phyloP scores from a whole-genome alignment of 306 rosid species.

The Prunus mume region DNA sequence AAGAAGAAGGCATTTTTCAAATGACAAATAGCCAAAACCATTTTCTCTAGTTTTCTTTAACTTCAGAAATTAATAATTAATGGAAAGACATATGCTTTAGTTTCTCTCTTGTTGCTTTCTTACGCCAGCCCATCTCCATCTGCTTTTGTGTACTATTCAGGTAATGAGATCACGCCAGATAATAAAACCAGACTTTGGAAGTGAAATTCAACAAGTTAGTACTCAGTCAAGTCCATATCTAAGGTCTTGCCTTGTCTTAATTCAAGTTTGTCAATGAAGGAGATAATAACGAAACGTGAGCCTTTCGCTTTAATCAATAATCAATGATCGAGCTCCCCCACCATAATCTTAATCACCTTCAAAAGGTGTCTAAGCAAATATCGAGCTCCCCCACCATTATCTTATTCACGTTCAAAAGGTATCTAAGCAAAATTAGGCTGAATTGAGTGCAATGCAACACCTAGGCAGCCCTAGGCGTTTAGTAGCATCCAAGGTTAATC shows the following conservation, averaged over 20 bases:
- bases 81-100: no score
- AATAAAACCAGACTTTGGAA: neutral
- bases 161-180: neutral
- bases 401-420: neutral
- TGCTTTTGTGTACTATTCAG: neutral
- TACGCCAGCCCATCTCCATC: neutral
- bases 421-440: neutral
- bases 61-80: no score
- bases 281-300: no score
- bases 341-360: neutral
- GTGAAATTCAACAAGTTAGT: no score
- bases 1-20: neutral
- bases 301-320: no score
- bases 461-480: slow-evolving; percentile 1
- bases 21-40: neutral
- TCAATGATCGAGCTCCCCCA: neutral
- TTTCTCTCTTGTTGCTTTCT: no score
- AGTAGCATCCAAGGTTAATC: slow-evolving; percentile 14
- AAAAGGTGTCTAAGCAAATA: neutral
- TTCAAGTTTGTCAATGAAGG: neutral
- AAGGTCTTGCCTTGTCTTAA: neutral
- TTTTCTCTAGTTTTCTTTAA: no score
- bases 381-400: neutral
- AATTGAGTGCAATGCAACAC: neutral
- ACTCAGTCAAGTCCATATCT: no score